A percentile compares a stretch with the other conserved stretches of the same genome.
Evolutionary conservation across 805 yeast species (phyloP).

Genomic region (Yamadazyma akitaensis): DNA sequence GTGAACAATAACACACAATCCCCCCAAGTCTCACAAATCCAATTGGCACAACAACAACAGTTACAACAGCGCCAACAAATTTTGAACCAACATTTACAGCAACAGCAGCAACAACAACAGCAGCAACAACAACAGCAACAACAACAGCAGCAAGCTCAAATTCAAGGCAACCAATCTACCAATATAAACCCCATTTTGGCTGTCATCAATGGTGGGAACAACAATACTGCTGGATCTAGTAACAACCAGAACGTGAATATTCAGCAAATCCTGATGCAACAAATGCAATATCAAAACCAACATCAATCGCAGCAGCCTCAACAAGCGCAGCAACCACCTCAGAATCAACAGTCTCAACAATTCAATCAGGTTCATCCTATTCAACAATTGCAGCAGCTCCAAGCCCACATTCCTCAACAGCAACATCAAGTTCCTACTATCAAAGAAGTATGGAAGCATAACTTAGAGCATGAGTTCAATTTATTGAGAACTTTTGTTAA

Average conservation of each 20-base stretch:
- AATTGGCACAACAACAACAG: conserved; percentile 23
- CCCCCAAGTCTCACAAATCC: conserved; percentile 35
- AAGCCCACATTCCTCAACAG: conserved; percentile 5
- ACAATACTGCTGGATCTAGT: conserved; percentile 14
- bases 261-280: conserved; percentile 25
- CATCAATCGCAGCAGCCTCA: conserved; percentile 17
- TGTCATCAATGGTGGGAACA: conserved; percentile 28
- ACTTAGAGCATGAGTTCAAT: conserved; percentile 64
- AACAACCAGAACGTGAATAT: conserved; percentile 29
- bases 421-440: conserved; percentile 48
- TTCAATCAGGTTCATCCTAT: conserved; percentile 13
- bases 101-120: conserved; percentile 17
- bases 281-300: conserved; percentile 20
- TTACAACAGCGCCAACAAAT: conserved; percentile 28
- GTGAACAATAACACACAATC: conserved; percentile 22
- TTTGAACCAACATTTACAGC: conserved; percentile 20
- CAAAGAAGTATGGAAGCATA: conserved; percentile 72
- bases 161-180: conserved; percentile 14
- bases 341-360: conserved; percentile 20
- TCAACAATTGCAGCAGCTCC: conserved; percentile 18
- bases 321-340: conserved; percentile 22
- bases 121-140: conserved; percentile 25
- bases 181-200: conserved; percentile 34
- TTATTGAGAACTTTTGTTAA: conserved; percentile 56
- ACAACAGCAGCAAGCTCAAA: conserved; percentile 22